Percentiles rank a stretch among this genome's conserved stretches.
These are phyloP conservation scores for Fusarium sambucinum DNA, from an alignment of 2,329 filamentous ascomycete species.

Conservation along the genomic window DNA sequence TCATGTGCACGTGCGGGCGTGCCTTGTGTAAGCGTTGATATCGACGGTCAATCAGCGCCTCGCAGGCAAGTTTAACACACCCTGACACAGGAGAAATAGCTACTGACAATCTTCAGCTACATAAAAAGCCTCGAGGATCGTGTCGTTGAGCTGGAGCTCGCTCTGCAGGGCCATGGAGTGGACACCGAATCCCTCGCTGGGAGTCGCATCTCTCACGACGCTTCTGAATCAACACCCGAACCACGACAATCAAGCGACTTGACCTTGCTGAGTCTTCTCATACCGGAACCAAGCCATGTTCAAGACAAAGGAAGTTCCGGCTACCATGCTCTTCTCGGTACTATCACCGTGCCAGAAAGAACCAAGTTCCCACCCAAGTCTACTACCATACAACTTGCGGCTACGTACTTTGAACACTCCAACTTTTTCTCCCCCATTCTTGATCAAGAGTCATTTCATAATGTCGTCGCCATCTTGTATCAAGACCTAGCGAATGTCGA, in stretches of 20 bases:
- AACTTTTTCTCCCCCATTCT: constrained; percentile 48
- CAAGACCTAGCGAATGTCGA: neutral
- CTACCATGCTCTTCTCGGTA: constrained; percentile 25
- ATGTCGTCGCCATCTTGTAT: constrained; percentile 19
- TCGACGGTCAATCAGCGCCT: constrained; percentile 29
- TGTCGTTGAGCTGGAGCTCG: constrained; percentile 41
- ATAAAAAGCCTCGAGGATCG: constrained; percentile 47
- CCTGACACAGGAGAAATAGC: accelerated
- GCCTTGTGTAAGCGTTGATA: constrained; percentile 35
- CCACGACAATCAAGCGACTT: neutral
- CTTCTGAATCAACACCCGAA: neutral
- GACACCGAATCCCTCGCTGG: constrained; percentile 8
- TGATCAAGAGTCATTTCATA: constrained; percentile 26
- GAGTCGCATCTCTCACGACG: neutral
- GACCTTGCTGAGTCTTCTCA: neutral
- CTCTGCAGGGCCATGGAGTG: constrained; percentile 10
- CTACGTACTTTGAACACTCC: constrained; percentile 49
- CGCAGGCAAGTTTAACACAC: constrained; percentile 11
- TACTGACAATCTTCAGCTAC: constrained; percentile 23
- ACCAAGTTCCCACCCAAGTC: constrained; percentile 26
- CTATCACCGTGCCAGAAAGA: neutral
- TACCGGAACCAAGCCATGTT: neutral
- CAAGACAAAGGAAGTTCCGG: neutral
- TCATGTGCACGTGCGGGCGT: constrained; percentile 31
- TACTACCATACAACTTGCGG: constrained; percentile 20